Evolutionary conservation across 495 filamentous ascomycete species (phyloP).

Genomic region (Chaetomidium leptoderma): DNA sequence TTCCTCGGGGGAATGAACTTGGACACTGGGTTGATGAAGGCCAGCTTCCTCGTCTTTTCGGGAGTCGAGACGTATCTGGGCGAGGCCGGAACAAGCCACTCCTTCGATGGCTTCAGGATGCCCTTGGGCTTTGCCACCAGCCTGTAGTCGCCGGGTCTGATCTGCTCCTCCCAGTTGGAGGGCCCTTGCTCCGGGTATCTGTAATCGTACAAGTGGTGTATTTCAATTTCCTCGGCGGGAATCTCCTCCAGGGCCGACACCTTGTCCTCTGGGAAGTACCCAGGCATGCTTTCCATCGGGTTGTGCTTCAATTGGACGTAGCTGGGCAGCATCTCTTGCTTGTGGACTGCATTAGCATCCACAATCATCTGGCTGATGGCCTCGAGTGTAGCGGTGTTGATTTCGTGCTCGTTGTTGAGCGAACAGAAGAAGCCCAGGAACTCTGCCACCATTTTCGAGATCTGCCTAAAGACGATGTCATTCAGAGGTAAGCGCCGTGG

Average conservation of each 20-base stretch:
- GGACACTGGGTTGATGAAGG: constrained; percentile 27
- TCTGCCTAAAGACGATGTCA: constrained; percentile 3
- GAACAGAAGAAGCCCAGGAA: constrained; percentile 23
- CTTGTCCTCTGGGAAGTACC: constrained; percentile 19
- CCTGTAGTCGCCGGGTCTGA: constrained; percentile 9
- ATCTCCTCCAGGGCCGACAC: constrained; percentile 22
- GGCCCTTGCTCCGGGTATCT: constrained; percentile 19
- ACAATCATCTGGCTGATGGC: constrained; percentile 32
- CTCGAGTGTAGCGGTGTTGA: constrained; percentile 1
- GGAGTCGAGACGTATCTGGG: constrained; percentile 27
- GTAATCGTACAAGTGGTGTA: constrained; percentile 19
- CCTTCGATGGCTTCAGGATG: constrained; percentile 27
- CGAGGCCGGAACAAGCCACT: constrained; percentile 15
- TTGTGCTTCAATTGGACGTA: constrained; percentile 16
- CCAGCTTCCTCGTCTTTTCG: constrained; percentile 22
- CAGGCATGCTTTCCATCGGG: constrained; percentile 13
- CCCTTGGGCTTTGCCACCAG: constrained; percentile 23
- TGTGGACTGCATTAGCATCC: constrained; percentile 36
- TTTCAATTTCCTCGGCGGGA: constrained; percentile 18
- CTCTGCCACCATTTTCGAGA: neutral
- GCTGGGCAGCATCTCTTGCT: constrained; percentile 35
- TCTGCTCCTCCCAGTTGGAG: neutral
- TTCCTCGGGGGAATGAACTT: constrained; percentile 19
- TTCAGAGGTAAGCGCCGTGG: constrained; percentile 8
- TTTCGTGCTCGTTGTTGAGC: constrained; percentile 1